phyloP scores from a whole-genome alignment of 2,329 filamentous ascomycete species.

The Cercospora sp. region DNA sequence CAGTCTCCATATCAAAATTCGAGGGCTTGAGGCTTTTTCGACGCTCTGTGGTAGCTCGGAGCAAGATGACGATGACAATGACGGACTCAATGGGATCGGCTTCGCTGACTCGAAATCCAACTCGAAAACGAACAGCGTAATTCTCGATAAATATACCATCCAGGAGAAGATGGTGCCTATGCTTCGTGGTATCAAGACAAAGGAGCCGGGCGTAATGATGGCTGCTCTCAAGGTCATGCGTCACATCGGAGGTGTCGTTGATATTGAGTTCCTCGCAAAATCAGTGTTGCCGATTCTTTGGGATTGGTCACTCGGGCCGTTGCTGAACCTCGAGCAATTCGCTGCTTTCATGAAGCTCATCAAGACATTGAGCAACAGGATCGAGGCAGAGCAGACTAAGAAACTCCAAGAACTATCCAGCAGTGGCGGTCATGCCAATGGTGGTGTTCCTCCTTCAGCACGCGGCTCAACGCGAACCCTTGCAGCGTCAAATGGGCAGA shows the following conservation, averaged over 20 bases:
- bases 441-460: conserved; percentile 64
- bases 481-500: conserved; percentile 55
- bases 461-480: conserved; percentile 59
- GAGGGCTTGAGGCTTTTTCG: conserved; percentile 85
- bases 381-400: conserved; percentile 84
- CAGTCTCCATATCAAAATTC: conserved; percentile 91
- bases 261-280: conserved; percentile 87
- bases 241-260: conserved; percentile 78
- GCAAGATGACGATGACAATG: conserved; percentile 50
- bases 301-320: conserved; percentile 85
- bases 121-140: conserved; percentile 54
- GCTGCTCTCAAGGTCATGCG: conserved; percentile 81
- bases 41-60: conserved; percentile 78
- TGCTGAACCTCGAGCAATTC: conserved; percentile 83
- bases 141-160: conserved; percentile 95
- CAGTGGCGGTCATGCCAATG: conserved; percentile 40
- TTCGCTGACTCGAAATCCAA: conserved; percentile 49
- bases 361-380: conserved; percentile 72
- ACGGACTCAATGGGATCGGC: conserved; percentile 73
- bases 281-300: conserved; percentile 88
- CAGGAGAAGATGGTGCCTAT: conserved; percentile 95
- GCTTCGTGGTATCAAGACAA: conserved; percentile 91
- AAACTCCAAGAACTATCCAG: conserved; percentile 84
- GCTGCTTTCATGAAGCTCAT: conserved; percentile 87
- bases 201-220: conserved; percentile 97